phyloP scores from a whole-genome alignment of 768 basidiomycete species.

The Lactifluus hygrophoroides region DNA sequence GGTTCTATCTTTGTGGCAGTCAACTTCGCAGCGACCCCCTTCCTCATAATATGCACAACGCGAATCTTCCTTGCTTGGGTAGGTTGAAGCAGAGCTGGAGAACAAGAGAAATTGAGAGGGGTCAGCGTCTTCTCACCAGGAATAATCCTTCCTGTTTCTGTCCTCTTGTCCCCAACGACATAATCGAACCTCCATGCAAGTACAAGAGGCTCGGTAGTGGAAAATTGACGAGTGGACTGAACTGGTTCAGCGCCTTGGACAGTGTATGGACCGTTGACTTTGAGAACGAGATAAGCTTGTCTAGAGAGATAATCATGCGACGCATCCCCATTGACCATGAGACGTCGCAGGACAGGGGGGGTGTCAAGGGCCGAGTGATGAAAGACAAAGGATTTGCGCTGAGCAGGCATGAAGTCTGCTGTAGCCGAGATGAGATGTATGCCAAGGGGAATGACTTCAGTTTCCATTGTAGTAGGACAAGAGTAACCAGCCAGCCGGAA shows the following conservation, averaged over 20 bases:
- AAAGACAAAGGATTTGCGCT: constrained; percentile 52
- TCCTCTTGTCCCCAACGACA: constrained; percentile 52
- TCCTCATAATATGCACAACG: constrained; percentile 64
- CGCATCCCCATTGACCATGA: constrained; percentile 60
- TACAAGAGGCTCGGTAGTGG: constrained; percentile 25
- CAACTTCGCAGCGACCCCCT: constrained; percentile 58
- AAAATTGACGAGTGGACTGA: constrained; percentile 19
- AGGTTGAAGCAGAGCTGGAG: constrained; percentile 54
- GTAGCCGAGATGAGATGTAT: constrained; percentile 36
- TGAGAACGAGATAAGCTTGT: constrained; percentile 62
- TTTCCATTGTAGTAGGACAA: constrained; percentile 20
- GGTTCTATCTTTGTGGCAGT: constrained; percentile 52
- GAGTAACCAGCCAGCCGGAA: constrained; percentile 53
- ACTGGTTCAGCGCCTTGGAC: constrained; percentile 57
- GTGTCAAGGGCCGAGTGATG: constrained; percentile 64
- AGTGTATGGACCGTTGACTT: constrained; percentile 65
- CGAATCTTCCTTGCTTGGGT: constrained; percentile 57
- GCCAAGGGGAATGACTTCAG: constrained; percentile 18
- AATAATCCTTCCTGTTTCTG: constrained; percentile 36
- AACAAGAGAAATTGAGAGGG: constrained; percentile 68
- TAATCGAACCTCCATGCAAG: constrained; percentile 78
- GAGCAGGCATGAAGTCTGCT: constrained; percentile 57
- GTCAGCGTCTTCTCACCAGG: constrained; percentile 65
- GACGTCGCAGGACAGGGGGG: constrained; percentile 58
- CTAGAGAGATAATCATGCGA: constrained; percentile 67